A percentile compares a stretch with the other conserved stretches of the same genome.
Conservation (phyloP, 106 monocot species). For the Phalaenopsis aphrodite region DNA sequence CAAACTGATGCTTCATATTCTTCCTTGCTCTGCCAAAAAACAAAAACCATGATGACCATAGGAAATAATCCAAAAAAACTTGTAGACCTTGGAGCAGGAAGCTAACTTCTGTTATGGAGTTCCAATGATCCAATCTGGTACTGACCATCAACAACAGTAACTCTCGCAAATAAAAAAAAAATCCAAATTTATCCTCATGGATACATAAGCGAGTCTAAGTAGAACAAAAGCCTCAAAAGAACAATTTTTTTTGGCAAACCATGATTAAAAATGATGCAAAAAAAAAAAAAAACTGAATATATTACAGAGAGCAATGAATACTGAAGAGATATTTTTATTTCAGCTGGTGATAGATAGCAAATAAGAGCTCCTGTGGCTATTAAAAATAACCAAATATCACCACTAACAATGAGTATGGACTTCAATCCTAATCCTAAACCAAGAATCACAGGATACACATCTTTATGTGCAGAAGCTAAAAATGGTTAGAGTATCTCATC, state of each 20-base stretch:
- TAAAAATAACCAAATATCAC: not conserved
- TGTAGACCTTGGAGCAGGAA: slow-evolving; percentile 3
- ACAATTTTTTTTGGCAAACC: not conserved
- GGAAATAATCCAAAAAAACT: slow-evolving; percentile 3
- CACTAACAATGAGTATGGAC: not conserved
- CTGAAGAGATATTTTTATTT: not conserved
- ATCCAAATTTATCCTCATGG: not conserved
- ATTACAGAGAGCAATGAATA: not conserved
- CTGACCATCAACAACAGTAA: slow-evolving; percentile 97
- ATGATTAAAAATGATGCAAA: not conserved
- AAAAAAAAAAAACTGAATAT: no score
- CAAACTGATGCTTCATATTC: slow-evolving; percentile 98
- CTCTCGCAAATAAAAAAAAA: slow-evolving; percentile 35
- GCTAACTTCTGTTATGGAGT: slow-evolving; percentile 90
- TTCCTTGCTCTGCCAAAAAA: slow-evolving; percentile 81
- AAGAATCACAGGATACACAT: not conserved
- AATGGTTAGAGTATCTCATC: no score
- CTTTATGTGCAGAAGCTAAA: no score
- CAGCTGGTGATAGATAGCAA: not conserved
- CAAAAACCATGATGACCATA: slow-evolving; percentile 8
- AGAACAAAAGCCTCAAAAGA: not conserved
- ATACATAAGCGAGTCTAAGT: not conserved
- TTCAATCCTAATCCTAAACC: not conserved
- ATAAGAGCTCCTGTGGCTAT: no score
- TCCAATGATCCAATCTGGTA: slow-evolving; percentile 99